Conservation (phyloP, 1,284 basidiomycete genomes). For the Sporisorium scitamineum region DNA sequence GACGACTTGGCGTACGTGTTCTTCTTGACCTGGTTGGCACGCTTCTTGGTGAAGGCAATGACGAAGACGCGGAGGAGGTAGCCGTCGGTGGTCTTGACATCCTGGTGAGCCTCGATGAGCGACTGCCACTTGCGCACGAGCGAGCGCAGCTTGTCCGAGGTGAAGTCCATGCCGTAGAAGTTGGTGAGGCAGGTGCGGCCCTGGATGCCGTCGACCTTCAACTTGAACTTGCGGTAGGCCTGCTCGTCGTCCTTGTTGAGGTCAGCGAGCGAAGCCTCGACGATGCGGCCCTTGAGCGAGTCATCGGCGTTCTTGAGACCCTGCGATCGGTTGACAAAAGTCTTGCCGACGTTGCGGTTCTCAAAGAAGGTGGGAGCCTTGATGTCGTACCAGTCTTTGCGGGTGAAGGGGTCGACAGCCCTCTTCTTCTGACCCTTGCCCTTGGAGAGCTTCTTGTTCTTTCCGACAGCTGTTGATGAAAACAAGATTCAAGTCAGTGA, state of each 20-base stretch:
- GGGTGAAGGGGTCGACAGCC: constrained; percentile 99
- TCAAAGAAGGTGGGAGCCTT: constrained; percentile 99
- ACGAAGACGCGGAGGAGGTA: constrained; percentile 99
- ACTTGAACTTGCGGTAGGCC: constrained; percentile 99
- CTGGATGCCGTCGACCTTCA: constrained; percentile 96
- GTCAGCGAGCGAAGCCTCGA: constrained; percentile 96
- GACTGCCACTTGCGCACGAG: constrained; percentile 99
- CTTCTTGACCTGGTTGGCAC: constrained; percentile 96
- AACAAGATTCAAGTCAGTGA: constrained; percentile 8
- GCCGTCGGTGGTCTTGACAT: constrained; percentile 99
- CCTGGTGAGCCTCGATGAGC: constrained; percentile 97
- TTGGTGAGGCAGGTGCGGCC: constrained; percentile 99
- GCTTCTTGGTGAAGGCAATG: constrained; percentile 98
- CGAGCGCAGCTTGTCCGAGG: constrained; percentile 99
- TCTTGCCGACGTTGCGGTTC: constrained; percentile 96
- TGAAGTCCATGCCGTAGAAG: constrained; percentile 99
- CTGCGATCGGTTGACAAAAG: constrained; percentile 96
- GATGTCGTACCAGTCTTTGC: constrained; percentile 99
- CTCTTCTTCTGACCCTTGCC: constrained; percentile 99
- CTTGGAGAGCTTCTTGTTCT: constrained; percentile 99
- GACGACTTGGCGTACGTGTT: constrained; percentile 97
- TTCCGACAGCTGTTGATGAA: constrained; percentile 69
- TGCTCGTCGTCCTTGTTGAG: constrained; percentile 99
- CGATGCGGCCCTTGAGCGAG: constrained; percentile 95
- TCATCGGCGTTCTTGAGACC: constrained; percentile 99